Evolutionary conservation across 2,329 filamentous ascomycete genomes (phyloP), one percentile per base, ranked within the genome.

Genomic region (Fusarium setosum): DNA sequence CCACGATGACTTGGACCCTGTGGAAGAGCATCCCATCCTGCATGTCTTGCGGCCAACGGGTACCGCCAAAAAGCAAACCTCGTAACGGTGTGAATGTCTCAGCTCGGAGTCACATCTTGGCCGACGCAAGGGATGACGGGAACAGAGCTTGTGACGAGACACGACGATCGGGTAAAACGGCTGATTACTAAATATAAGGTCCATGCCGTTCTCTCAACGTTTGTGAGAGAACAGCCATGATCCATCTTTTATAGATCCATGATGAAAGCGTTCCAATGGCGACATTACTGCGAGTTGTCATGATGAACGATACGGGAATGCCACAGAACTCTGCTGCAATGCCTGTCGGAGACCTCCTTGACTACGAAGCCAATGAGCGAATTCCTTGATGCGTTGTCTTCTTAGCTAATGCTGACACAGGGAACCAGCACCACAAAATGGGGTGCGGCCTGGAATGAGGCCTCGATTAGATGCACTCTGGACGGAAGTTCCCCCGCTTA

Each of bases 1-100:
- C 5, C 38, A n/a, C 26, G 31, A 11, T 34, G 53, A 56, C 18
- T 41, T 49, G 32, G 52, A 49, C 53, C 42, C 52, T 55, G 21
- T 26, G 6, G 6, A 37, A 17, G 20, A 47, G 10, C 34, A 17
- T 18, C 11, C 3, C 11, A 3, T 29, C 11, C 11, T 51, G 53
- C 32, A 31, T 21, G 29, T 49, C 32, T 55, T 11, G 56, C 41
- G 18, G 23, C 34, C 32, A 50, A 38, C 47, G 35, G 47, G 34
- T 17, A 26, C 17, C 21, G 21, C 11, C 20, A 24, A 11, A 23
- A 26, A 49, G 24, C 18, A 31, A n/a, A 49, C 23, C 13, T 24
- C 23, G 23, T 4, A 35, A 38, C 32, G 21, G 47, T 50, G 47
- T 50, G 47, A 41, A 5, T 50, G 34, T 50, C 47, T 34, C 12